These are phyloP conservation scores for Monosporozyma solicola DNA, from an alignment of 805 yeast species.

Conservation along the genomic window DNA sequence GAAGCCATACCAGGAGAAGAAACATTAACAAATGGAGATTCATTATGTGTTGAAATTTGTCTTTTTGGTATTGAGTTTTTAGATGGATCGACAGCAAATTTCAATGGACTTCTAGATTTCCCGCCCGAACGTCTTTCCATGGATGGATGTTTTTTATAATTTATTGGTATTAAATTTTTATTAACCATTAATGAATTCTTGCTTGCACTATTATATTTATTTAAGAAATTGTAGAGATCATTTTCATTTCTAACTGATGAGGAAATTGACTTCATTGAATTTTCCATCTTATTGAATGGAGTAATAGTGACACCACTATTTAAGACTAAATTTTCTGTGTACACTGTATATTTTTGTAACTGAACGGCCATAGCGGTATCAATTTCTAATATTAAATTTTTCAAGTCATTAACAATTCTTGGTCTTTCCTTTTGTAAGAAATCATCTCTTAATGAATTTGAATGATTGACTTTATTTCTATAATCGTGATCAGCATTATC, in stretches of 20 bases:
- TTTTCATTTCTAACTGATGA: constrained; percentile 72
- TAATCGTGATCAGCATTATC: constrained; percentile 82
- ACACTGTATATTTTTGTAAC: constrained; percentile 79
- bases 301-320: constrained; percentile 76
- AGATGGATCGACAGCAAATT: constrained; percentile 24
- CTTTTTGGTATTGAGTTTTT: constrained; percentile 27
- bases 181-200: constrained; percentile 30
- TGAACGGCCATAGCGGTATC: constrained; percentile 88
- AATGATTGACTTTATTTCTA: constrained; percentile 61
- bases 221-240: constrained; percentile 64
- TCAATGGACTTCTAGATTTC: constrained; percentile 18
- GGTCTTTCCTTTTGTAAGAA: constrained; percentile 72
- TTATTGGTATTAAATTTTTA: constrained; percentile 52
- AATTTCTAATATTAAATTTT: constrained; percentile 71
- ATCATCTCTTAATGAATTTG: constrained; percentile 66
- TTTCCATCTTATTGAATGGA: constrained; percentile 48
- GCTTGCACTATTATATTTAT: constrained; percentile 34
- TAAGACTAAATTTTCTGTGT: constrained; percentile 73
- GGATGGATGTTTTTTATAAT: constrained; percentile 62
- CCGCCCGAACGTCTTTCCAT: constrained; percentile 32
- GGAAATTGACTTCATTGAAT: constrained; percentile 70
- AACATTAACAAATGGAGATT: constrained; percentile 23
- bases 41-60: constrained; percentile 28
- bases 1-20: neutral
- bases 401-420: constrained; percentile 56